Percentiles rank a stretch among this genome's conserved stretches.
Evolutionary conservation across 2,329 filamentous ascomycete genomes (phyloP).

Genomic region (Ramularia endophylla): DNA sequence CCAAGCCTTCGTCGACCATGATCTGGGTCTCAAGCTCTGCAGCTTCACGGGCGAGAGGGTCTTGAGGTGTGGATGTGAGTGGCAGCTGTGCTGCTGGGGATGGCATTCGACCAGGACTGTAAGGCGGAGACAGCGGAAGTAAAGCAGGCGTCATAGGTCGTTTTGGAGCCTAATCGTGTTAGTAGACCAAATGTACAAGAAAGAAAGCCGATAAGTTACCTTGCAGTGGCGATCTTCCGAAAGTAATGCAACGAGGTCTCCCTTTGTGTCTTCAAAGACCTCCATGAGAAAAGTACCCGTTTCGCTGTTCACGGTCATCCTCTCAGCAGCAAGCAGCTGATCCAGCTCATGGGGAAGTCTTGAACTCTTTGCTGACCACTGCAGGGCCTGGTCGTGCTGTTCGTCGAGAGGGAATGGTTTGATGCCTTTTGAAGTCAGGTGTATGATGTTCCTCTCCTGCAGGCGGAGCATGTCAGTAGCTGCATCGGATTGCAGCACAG

Average conservation of each 20-base stretch:
- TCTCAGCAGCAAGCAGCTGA: conserved; percentile 28
- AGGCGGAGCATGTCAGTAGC: conserved; percentile 41
- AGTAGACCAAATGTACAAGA: conserved; percentile 3
- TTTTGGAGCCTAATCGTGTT: conserved; percentile 21
- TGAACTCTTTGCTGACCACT: conserved; percentile 32
- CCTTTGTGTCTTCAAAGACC: conserved; percentile 21
- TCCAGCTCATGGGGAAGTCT: conserved; percentile 12
- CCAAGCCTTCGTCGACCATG: conserved; percentile 27
- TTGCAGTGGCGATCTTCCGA: conserved; percentile 23
- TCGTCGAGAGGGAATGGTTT: conserved; percentile 31
- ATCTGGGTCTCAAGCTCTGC: conserved; percentile 25
- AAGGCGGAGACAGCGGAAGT: conserved; percentile 39
- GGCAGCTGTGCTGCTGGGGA: conserved; percentile 7
- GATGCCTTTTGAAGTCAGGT: conserved; percentile 10
- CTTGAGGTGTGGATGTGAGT: conserved; percentile 27
- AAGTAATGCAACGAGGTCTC: conserved; percentile 11
- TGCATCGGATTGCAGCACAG: conserved; percentile 42
- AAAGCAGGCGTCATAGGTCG: conserved; percentile 42
- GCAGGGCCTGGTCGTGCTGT: conserved; percentile 40
- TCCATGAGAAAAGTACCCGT: conserved; percentile 33
- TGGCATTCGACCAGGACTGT: conserved; percentile 28
- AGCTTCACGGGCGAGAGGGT: conserved; percentile 26
- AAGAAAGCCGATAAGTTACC: too few relatives aligned
- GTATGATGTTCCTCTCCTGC: conserved; percentile 19
- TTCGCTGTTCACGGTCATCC: conserved; percentile 33